A percentile compares a stretch with the other conserved stretches of the same genome.
phyloP scores from a whole-genome alignment of 768 basidiomycete species.

The Termitomyces sp. region DNA sequence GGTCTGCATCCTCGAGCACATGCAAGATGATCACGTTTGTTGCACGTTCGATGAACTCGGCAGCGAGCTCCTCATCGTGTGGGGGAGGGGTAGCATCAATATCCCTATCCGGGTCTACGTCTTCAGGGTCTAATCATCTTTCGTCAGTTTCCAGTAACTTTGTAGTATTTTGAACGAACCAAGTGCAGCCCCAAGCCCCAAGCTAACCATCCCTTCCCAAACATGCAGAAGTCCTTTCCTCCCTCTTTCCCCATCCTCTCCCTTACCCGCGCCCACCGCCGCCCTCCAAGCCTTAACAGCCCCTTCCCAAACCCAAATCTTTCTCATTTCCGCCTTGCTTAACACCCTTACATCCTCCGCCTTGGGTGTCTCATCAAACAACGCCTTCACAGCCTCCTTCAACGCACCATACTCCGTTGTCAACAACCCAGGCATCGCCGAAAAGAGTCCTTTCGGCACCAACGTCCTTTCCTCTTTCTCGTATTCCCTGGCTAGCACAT shows the following conservation, averaged over 20 bases:
- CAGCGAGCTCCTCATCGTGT: conserved; percentile 27
- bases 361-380: conserved; percentile 49
- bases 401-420: conserved; percentile 46
- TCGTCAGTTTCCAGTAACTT: neutral
- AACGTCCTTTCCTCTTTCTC: conserved; percentile 28
- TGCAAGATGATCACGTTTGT: conserved; percentile 36
- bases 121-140: conserved; percentile 24
- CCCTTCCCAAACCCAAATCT: conserved; percentile 29
- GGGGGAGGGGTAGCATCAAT: conserved; percentile 1
- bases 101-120: conserved; percentile 38
- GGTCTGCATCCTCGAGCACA: conserved; percentile 39
- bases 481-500: conserved; percentile 3
- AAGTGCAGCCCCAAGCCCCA: conserved; percentile 40
- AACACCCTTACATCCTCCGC: conserved; percentile 52
- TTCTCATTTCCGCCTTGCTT: conserved; percentile 51
- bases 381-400: conserved; percentile 38
- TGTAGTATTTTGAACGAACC: conserved; percentile 24
- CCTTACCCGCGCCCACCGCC: conserved; percentile 5
- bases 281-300: conserved; percentile 13
- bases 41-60: conserved; percentile 33
- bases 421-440: conserved; percentile 49
- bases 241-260: conserved; percentile 6
- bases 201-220: conserved; percentile 53
- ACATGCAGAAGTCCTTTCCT: conserved; percentile 29
- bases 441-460: conserved; percentile 49